Base-by-base conservation (phyloP, 192 early-diverging fungal genomes). In the Coemansia sp. region DNA sequence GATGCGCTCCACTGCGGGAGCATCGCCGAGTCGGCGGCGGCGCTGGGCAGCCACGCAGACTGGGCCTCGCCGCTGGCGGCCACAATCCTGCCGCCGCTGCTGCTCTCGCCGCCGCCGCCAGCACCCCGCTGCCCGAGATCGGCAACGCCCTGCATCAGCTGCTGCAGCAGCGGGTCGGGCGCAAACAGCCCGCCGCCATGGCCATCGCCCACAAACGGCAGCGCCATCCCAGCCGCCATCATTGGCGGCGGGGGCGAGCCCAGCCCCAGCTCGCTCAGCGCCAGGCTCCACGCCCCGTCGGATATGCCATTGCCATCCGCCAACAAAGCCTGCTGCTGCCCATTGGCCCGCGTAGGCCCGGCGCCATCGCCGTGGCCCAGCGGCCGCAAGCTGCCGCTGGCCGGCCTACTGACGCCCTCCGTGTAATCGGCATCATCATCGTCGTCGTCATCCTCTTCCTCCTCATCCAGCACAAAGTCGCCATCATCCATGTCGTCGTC, bases 401-500 rank as follows among this genome's bases (percentile, higher is more conserved):
- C 51, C 6, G 51, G 51, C 32, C 35, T 49, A 22, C 31, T 61
- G 38, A 10, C 45, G 25, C 12, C 41, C 3, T 53, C 47, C 5
- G 32, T 32, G 10, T 76, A 68, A 17, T 73, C 79, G 12, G 73
- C 66, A 11, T 79, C 71, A 12, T 79, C 70, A 12, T 76, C 68
- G 4, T 80, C 78, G n/a, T 80, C 78, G 45, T 80, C 78, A 39
- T 32, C 67, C 5, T 74, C 74, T n/a, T 76, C 70, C 7, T 25
- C 58, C 10, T 73, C 71, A 24, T 68, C 62, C 3, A 82, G 62
- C n/a, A 82, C 71, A 77, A 82, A 82, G 17, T 82, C 79, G 7
- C 60, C 79, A 53, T 82, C 79, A 35, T 67, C 73, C 20, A 69
- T 68, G 40, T 82, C 79, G 29, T 82, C 79, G 24, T 82, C 79